Evolutionary conservation across 164 flowering plant genomes (phyloP).

Genomic region (Berberis vulgaris): DNA sequence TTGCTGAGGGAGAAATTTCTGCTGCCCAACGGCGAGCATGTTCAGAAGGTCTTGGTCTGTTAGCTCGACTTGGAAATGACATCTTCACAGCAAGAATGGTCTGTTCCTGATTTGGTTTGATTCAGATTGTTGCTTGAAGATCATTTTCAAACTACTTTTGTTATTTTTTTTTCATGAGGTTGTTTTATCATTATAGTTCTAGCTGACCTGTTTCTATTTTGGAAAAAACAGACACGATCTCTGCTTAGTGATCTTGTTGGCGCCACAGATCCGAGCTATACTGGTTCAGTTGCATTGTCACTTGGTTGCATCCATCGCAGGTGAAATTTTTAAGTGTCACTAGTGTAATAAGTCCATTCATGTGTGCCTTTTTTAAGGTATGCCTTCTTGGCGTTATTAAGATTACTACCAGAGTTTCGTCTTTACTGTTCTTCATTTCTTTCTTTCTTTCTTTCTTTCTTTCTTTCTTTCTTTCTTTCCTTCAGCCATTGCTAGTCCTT

Average conservation of each 20-base stretch:
- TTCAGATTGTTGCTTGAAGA: neutral
- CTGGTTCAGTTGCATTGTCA: constrained; percentile 79
- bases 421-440: no score
- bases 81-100: constrained; percentile 87
- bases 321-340: constrained; percentile 22
- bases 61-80: constrained; percentile 94
- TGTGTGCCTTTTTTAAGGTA: neutral
- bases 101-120: constrained; percentile 15
- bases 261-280: constrained; percentile 50
- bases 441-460: no score
- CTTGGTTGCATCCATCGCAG: constrained; percentile 97
- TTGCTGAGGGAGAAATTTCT: constrained; percentile 76
- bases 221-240: constrained; percentile 44
- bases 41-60: constrained; percentile 85
- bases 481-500: no score
- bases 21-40: constrained; percentile 92
- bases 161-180: neutral
- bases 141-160: neutral
- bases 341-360: neutral
- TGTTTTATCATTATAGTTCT: neutral
- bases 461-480: no score
- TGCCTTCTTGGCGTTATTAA: no score
- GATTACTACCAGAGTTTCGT: no score
- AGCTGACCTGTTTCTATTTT: constrained; percentile 1
- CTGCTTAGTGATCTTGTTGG: constrained; percentile 63